These are phyloP conservation scores for Pseudogymnoascus sp. DNA, from an alignment of 2,329 filamentous ascomycete genomes.

Conservation along the genomic window DNA sequence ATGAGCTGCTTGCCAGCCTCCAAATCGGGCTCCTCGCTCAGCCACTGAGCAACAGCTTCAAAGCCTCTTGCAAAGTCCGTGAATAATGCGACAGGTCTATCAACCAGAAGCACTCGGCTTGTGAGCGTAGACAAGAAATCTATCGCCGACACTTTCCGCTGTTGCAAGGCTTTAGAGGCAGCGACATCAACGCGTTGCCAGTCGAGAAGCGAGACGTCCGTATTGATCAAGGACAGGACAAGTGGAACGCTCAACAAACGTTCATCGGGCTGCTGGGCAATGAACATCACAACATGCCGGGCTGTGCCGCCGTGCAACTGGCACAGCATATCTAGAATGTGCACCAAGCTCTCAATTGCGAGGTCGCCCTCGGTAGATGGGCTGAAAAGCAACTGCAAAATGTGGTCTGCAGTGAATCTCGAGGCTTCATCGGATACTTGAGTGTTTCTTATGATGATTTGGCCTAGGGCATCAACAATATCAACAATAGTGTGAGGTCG, in stretches of 20 bases:
- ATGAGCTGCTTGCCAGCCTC: constrained; percentile 65
- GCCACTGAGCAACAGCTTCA: constrained; percentile 74
- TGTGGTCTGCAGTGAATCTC: constrained; percentile 52
- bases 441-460: constrained; percentile 55
- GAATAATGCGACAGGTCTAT: constrained; percentile 69
- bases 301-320: constrained; percentile 49
- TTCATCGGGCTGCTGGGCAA: constrained; percentile 49
- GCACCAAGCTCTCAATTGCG: constrained; percentile 54
- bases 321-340: constrained; percentile 53
- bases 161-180: constrained; percentile 64
- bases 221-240: constrained; percentile 49
- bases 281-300: constrained; percentile 47
- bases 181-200: constrained; percentile 62
- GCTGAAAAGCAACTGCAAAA: constrained; percentile 50
- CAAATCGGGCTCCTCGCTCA: constrained; percentile 63
- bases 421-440: constrained; percentile 55
- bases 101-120: constrained; percentile 70
- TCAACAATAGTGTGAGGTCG: constrained; percentile 54
- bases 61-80: constrained; percentile 81
- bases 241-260: constrained; percentile 51
- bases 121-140: constrained; percentile 75
- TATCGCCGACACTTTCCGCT: constrained; percentile 64
- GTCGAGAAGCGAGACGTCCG: constrained; percentile 48
- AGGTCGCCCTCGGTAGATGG: constrained; percentile 45
- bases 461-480: constrained; percentile 53